These are phyloP conservation scores for Calycina marina DNA, from an alignment of 2,329 filamentous ascomycete species.

Conservation along the genomic window DNA sequence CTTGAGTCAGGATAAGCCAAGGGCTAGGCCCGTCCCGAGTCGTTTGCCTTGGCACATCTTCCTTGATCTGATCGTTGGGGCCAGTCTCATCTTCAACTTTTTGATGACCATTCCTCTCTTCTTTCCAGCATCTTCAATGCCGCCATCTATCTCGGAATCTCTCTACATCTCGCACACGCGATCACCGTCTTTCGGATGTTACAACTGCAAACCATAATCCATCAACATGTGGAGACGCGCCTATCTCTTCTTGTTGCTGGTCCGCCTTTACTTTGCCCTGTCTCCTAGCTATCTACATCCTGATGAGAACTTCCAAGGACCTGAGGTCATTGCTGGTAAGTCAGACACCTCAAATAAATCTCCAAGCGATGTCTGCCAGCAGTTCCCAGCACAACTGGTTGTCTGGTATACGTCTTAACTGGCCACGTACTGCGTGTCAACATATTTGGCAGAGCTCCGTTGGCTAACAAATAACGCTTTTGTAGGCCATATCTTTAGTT, in stretches of 20 bases:
- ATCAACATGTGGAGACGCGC: conserved; percentile 74
- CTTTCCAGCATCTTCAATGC: conserved; percentile 9
- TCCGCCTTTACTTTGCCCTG: conserved; percentile 86
- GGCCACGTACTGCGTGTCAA: too few species aligned
- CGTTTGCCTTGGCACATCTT: neutral
- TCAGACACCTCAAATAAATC: conserved; percentile 13
- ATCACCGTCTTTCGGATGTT: conserved; percentile 11
- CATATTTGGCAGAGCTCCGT: too few species aligned
- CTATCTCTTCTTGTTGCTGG: conserved; percentile 70
- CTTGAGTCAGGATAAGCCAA: too few species aligned
- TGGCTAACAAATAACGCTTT: conserved; percentile 4
- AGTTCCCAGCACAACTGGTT: too few species aligned
- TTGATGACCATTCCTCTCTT: neutral
- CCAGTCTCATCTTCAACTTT: too few species aligned
- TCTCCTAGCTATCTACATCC: conserved; percentile 95
- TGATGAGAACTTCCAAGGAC: conserved; percentile 97
- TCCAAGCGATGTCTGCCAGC: too few species aligned
- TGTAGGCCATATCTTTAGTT: conserved; percentile 79
- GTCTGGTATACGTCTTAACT: too few species aligned
- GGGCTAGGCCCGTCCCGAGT: neutral
- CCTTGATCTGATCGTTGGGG: too few species aligned
- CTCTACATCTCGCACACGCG: conserved; percentile 15
- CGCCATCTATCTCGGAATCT: conserved; percentile 6
- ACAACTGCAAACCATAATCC: conserved; percentile 10
- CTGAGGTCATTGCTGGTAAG: conserved; percentile 90